Percentiles rank a stretch among this genome's conserved stretches.
phyloP scores from a whole-genome alignment of 2,329 filamentous ascomycete species.

The Stagonosporopsis cucurbitacearum region DNA sequence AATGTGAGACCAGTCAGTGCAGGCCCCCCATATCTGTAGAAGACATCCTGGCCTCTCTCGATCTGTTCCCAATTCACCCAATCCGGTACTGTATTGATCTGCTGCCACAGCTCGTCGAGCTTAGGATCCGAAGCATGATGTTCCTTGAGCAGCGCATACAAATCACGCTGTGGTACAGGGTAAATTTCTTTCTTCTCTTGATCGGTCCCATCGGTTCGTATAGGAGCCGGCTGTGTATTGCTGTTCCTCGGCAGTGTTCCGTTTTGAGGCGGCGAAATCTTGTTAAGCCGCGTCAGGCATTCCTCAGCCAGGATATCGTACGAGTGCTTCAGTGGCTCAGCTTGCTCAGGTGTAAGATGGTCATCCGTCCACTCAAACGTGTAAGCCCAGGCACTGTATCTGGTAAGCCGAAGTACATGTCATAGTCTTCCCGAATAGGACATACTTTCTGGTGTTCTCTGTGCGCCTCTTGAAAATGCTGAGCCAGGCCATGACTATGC shows the following conservation, averaged over 20 bases:
- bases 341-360: slow-evolving; percentile 67
- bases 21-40: slow-evolving; percentile 76
- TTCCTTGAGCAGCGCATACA: slow-evolving; percentile 68
- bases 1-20: slow-evolving; percentile 69
- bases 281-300: slow-evolving; percentile 68
- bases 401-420: slow-evolving; percentile 19
- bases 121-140: slow-evolving; percentile 64
- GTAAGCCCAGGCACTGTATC: slow-evolving; percentile 66
- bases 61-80: slow-evolving; percentile 85
- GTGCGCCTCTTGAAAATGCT: slow-evolving; percentile 53
- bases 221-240: slow-evolving; percentile 35
- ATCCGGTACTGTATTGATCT: slow-evolving; percentile 70
- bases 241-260: slow-evolving; percentile 50
- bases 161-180: slow-evolving; percentile 57
- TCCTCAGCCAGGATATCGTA: slow-evolving; percentile 74
- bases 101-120: slow-evolving; percentile 65
- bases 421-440: slow-evolving; percentile 23
- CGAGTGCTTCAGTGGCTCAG: slow-evolving; percentile 65
- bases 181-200: slow-evolving; percentile 44
- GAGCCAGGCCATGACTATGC: slow-evolving; percentile 49
- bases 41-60: slow-evolving; percentile 74
- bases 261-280: slow-evolving; percentile 60
- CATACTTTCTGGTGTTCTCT: slow-evolving; percentile 53
- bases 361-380: slow-evolving; percentile 72
- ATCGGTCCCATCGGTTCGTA: slow-evolving; percentile 36